Conservation (phyloP, 2,329 filamentous ascomycete species). For the Herpotrichia juniperi region DNA sequence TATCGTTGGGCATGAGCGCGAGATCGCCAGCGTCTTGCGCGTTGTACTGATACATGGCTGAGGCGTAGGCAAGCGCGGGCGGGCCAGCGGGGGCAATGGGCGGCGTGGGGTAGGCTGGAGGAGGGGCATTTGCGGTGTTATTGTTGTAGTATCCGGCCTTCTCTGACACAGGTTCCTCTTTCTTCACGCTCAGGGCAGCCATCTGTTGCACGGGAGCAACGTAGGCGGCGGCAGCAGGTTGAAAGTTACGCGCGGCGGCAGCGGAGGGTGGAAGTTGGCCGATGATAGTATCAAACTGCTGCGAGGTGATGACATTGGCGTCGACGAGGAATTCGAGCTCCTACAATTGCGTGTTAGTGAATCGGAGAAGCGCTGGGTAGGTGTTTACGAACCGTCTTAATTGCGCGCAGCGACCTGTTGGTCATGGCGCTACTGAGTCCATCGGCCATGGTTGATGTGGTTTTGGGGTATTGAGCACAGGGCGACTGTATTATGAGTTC, state of each 20-base stretch:
- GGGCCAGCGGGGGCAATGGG: slow-evolving; percentile 54
- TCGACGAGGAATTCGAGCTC: slow-evolving; percentile 91
- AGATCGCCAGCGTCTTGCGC: slow-evolving; percentile 83
- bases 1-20: slow-evolving; percentile 79
- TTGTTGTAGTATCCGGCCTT: slow-evolving; percentile 48
- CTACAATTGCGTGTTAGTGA: slow-evolving; percentile 53
- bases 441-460: slow-evolving; percentile 42
- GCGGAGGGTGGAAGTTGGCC: slow-evolving; percentile 75
- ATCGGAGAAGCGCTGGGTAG: neutral
- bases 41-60: slow-evolving; percentile 83
- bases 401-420: slow-evolving; percentile 84
- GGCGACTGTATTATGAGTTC: neutral
- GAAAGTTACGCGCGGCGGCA: slow-evolving; percentile 38
- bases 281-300: slow-evolving; percentile 77
- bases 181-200: slow-evolving; percentile 38
- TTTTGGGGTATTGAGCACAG: neutral
- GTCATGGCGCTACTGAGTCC: slow-evolving; percentile 64
- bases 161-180: slow-evolving; percentile 34
- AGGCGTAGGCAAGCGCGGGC: slow-evolving; percentile 72
- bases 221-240: slow-evolving; percentile 18
- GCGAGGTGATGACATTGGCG: slow-evolving; percentile 75
- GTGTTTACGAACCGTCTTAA: slow-evolving; percentile 74
- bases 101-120: slow-evolving; percentile 54
- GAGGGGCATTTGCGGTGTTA: slow-evolving; percentile 46
- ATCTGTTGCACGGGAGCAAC: slow-evolving; percentile 37